phyloP scores from a whole-genome alignment of 1,284 basidiomycete genomes.

The Ceratobasidium sp. region DNA sequence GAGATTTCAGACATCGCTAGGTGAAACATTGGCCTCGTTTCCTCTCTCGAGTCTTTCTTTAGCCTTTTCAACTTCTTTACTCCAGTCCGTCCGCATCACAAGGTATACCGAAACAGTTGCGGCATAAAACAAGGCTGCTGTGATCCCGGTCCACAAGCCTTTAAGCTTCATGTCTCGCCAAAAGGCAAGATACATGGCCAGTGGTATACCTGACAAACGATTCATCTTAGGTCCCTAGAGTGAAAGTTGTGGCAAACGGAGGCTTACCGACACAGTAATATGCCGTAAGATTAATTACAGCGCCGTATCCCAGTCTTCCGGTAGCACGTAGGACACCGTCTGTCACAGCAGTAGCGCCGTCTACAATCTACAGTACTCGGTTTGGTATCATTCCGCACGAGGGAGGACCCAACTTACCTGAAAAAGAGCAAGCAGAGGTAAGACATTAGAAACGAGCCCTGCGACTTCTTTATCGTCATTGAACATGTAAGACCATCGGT shows the following conservation, averaged over 20 bases:
- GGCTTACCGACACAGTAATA: constrained; percentile 49
- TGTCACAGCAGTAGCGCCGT: constrained; percentile 45
- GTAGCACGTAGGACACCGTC: constrained; percentile 45
- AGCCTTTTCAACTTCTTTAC: constrained; percentile 30
- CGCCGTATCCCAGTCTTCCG: constrained; percentile 46
- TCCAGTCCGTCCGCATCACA: constrained; percentile 25
- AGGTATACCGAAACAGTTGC: constrained; percentile 28
- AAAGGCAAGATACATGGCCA: constrained; percentile 34
- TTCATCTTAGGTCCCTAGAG: not conserved
- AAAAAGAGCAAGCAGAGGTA: constrained; percentile 82
- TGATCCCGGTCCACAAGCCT: constrained; percentile 35
- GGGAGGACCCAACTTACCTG: constrained; percentile 65
- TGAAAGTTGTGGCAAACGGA: not conserved
- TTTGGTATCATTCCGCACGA: not conserved
- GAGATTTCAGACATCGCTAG: no score
- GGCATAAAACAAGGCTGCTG: constrained; percentile 33
- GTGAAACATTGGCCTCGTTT: not conserved
- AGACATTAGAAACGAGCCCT: constrained; percentile 73
- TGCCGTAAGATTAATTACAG: constrained; percentile 45
- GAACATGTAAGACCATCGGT: constrained; percentile 85
- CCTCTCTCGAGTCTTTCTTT: not conserved
- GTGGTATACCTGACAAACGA: constrained; percentile 23
- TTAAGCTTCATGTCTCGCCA: constrained; percentile 37
- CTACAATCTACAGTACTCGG: constrained; percentile 35
- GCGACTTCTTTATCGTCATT: constrained; percentile 85